phyloP scores from a whole-genome alignment of 2,329 filamentous ascomycete species.

The Sporothrix dimorphospora region DNA sequence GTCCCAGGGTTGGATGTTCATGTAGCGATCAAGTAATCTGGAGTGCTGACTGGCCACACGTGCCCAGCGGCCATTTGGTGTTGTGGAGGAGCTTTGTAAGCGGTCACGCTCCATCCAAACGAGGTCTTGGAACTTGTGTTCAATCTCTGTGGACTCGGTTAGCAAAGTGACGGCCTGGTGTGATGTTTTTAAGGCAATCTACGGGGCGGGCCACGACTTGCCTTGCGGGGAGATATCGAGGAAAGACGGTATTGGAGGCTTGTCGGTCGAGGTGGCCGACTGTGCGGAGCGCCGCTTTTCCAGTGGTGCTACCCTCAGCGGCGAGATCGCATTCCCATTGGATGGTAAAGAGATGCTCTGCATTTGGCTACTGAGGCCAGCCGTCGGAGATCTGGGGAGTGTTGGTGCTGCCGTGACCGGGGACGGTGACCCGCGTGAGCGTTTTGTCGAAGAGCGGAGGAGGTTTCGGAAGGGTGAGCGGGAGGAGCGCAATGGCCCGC shows the following conservation, averaged over 20 bases:
- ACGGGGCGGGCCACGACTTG: slow-evolving; percentile 39
- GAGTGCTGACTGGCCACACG: slow-evolving; percentile 59
- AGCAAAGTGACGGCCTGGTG: neutral
- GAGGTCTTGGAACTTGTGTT: slow-evolving; percentile 56
- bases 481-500: slow-evolving; percentile 22
- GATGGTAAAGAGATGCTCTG: slow-evolving; percentile 26
- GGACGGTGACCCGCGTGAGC: slow-evolving; percentile 39
- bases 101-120: slow-evolving; percentile 58
- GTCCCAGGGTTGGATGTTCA: slow-evolving; percentile 87
- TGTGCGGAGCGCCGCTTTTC: slow-evolving; percentile 21
- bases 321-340: slow-evolving; percentile 16
- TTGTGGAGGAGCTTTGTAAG: slow-evolving; percentile 45
- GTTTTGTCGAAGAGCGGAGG: slow-evolving; percentile 39
- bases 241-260: slow-evolving; percentile 39
- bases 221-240: slow-evolving; percentile 44
- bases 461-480: slow-evolving; percentile 40
- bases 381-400: slow-evolving; percentile 34
- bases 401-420: slow-evolving; percentile 26
- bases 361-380: slow-evolving; percentile 23
- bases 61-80: slow-evolving; percentile 48
- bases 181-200: slow-evolving; percentile 30
- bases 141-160: slow-evolving; percentile 47
- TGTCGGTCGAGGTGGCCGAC: neutral
- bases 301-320: slow-evolving; percentile 23
- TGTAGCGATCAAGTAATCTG: slow-evolving; percentile 76